phyloP scores from a whole-genome alignment of 176 grass and related monocot species.

The Triticum urartu region DNA sequence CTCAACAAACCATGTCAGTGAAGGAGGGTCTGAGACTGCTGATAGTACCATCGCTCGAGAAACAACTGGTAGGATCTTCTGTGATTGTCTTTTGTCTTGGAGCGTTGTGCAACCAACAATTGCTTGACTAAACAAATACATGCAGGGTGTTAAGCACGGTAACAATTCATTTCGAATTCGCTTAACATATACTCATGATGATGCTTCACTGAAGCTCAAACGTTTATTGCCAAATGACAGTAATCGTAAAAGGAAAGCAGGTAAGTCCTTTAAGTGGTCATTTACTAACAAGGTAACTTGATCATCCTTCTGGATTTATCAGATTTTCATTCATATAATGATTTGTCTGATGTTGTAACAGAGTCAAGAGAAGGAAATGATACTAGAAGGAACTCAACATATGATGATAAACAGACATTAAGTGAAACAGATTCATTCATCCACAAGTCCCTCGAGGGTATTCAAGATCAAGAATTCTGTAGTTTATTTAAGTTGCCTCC shows the following conservation, averaged over 20 bases:
- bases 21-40: constrained; percentile 75
- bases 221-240: constrained; percentile 45
- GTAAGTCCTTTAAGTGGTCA: constrained; percentile 8
- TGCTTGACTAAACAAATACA: constrained; percentile 10
- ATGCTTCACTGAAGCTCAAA: constrained; percentile 64
- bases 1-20: constrained; percentile 55
- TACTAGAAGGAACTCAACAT: constrained; percentile 38
- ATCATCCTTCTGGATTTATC: background rate
- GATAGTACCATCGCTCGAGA: constrained; percentile 63
- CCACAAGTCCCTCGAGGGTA: constrained; percentile 60
- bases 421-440: constrained; percentile 59
- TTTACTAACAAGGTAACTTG: background rate
- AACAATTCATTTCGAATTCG: constrained; percentile 68
- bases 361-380: constrained; percentile 38
- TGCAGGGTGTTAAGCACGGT: constrained; percentile 71
- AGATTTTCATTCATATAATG: background rate
- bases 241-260: constrained; percentile 56
- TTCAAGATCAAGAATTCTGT: constrained; percentile 68
- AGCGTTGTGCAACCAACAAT: constrained; percentile 5
- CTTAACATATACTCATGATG: constrained; percentile 73
- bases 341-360: constrained; percentile 30
- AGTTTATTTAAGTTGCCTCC: constrained; percentile 60
- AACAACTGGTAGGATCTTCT: constrained; percentile 59
- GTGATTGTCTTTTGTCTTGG: background rate
- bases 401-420: constrained; percentile 43